Base-by-base conservation (phyloP, 2,329 filamentous ascomycete species). In the Basipetospora chlamydospora region DNA sequence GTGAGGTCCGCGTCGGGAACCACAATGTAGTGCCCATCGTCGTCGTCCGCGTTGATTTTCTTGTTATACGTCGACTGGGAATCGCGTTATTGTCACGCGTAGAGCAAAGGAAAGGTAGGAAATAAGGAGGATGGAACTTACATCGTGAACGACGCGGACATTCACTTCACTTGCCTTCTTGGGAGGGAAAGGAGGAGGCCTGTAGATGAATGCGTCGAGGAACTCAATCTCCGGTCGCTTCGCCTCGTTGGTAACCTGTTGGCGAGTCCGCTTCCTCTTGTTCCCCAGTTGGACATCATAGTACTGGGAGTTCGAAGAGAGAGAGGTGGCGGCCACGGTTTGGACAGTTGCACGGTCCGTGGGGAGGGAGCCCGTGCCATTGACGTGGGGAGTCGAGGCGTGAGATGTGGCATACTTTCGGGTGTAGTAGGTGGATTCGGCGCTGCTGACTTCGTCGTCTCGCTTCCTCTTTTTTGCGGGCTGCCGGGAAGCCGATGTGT, bases 11-110 rank as follows among this genome's bases (percentile, higher is more conserved):
- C 80, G 46, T 94, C 84, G 21, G 87, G 81, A 2, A 82, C 77
- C 16, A 98, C 87, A 47, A 96, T 85, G 53, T 95, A 98, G 57
- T 98, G 90, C 5, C 90, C 90, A 49, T 98, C 90, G 31, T 95
- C 86, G 46, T 98, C 90, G 49, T 98, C 90, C 30, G 90, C 80
- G 53, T 92, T 90, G 47, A 77, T 67, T 45, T 75, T 64, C 43
- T 70, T 70, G 40, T 63, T 63, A 33, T 63, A 33, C 11, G 17
- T 26, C 22, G 23, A 29, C 28, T 38, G 28, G 12, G 10, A 20
- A 31, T 8, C n/a, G n/a, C n/a, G n/a, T n/a, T n/a, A n/a, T n/a
- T n/a, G n/a, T n/a, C n/a, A n/a, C n/a, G n/a, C n/a, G n/a, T n/a
- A n/a, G n/a, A n/a, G n/a, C n/a, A n/a, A n/a, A n/a, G n/a, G 15